phyloP scores from a whole-genome alignment of 2,329 filamentous ascomycete species.

The Proliferodiscus dingleyae region DNA sequence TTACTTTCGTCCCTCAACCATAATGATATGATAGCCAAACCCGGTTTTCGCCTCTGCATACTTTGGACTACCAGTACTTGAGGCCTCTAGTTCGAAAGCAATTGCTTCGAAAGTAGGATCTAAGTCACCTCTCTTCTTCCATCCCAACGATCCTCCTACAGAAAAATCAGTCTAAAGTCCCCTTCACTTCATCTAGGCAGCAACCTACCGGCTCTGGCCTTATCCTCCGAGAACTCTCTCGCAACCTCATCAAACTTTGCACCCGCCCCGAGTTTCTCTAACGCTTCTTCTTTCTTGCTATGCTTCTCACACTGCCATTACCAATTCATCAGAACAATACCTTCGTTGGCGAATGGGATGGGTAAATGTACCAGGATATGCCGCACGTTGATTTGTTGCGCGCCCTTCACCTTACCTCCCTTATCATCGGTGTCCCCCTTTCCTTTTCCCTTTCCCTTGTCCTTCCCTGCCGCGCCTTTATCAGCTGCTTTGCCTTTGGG shows the following conservation, averaged over 20 bases:
- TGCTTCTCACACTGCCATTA: conserved; percentile 69
- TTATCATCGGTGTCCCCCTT: conserved; percentile 37
- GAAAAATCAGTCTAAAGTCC: background rate
- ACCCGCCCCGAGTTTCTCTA: conserved; percentile 61
- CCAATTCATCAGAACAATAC: conserved; percentile 10
- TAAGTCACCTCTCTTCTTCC: conserved; percentile 65
- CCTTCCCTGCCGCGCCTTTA: conserved; percentile 25
- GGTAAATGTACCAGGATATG: conserved; percentile 49
- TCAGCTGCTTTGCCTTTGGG: conserved; percentile 28
- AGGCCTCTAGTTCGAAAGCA: conserved; percentile 64
- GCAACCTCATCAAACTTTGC: conserved; percentile 73
- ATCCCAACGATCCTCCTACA: conserved; percentile 64
- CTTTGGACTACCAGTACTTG: conserved; percentile 59
- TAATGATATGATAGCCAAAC: conserved; percentile 76
- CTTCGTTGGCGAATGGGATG: background rate
- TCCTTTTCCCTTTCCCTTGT: conserved; percentile 32
- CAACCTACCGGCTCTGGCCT: conserved; percentile 57
- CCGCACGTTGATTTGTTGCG: conserved; percentile 66
- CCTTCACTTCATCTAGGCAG: conserved; percentile 7
- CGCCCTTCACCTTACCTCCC: conserved; percentile 49
- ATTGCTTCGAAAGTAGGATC: conserved; percentile 67
- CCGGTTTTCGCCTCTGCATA: conserved; percentile 67
- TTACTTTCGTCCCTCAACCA: conserved; percentile 48
- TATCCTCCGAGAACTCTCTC: conserved; percentile 69
- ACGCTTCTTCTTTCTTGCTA: conserved; percentile 70